These are phyloP conservation scores for Hemisphaericaspora lyxosophila DNA, from an alignment of 1,139 yeast species.

Conservation along the genomic window DNA sequence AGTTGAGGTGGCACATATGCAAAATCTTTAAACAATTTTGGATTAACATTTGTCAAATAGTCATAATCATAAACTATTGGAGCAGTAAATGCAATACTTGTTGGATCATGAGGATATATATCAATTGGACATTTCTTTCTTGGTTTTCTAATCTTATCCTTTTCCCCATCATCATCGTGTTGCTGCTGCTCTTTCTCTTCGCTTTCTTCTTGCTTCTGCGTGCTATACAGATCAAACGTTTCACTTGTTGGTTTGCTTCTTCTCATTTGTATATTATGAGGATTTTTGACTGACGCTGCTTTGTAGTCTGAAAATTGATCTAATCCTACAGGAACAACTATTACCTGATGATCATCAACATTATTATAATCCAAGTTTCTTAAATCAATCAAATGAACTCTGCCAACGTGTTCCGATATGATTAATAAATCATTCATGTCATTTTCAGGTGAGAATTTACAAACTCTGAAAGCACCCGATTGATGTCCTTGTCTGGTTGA, in stretches of 20 bases:
- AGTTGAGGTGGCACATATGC: slow-evolving; percentile 30
- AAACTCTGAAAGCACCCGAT: slow-evolving; percentile 61
- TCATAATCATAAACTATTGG: slow-evolving; percentile 49
- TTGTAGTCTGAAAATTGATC: slow-evolving; percentile 40
- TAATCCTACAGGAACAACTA: slow-evolving; percentile 51
- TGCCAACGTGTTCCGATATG: slow-evolving; percentile 79
- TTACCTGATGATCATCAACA: slow-evolving; percentile 61
- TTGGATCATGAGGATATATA: slow-evolving; percentile 8
- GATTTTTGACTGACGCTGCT: slow-evolving; percentile 4
- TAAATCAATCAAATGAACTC: slow-evolving; percentile 80
- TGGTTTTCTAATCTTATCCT: slow-evolving; percentile 5
- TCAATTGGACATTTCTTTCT: slow-evolving; percentile 8
- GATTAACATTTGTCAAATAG: slow-evolving; percentile 38
- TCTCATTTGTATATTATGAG: slow-evolving; percentile 1
- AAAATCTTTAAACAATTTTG: slow-evolving; percentile 40
- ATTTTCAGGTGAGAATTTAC: slow-evolving; percentile 66
- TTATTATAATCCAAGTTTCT: slow-evolving; percentile 56
- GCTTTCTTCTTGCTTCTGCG: slow-evolving; percentile 3
- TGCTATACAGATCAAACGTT: not conserved
- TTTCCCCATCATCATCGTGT: slow-evolving; percentile 3
- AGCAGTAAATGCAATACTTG: slow-evolving; percentile 26
- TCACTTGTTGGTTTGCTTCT: slow-evolving; percentile 1
- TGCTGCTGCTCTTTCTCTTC: slow-evolving; percentile 4
- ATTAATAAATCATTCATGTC: slow-evolving; percentile 69
- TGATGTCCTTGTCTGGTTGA: slow-evolving; percentile 64